Evolutionary conservation across 441 rosid genomes (phyloP).

Genomic region (Adansonia rubrostipa): DNA sequence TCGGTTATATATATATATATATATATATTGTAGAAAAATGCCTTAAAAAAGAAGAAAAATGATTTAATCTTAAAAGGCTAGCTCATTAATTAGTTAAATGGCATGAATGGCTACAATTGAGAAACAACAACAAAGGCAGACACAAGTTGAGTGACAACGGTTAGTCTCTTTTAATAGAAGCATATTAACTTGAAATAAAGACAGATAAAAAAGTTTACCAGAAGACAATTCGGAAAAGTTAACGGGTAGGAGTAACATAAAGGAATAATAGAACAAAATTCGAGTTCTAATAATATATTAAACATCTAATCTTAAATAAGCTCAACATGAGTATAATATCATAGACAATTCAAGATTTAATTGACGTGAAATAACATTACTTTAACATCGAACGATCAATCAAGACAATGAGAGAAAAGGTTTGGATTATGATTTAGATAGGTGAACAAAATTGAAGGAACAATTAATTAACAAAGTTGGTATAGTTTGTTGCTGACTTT

Average conservation of each 20-base stretch:
- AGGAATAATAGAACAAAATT: too few species aligned
- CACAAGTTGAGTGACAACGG: neutral
- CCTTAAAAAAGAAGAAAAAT: constrained; percentile 22
- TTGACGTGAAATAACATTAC: too few species aligned
- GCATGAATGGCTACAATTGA: neutral
- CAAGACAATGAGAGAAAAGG: constrained; percentile 23
- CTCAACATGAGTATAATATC: too few species aligned
- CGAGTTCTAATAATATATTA: too few species aligned
- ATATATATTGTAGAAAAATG: neutral
- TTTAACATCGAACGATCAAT: too few species aligned
- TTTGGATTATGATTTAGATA: constrained; percentile 36
- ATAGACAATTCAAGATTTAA: too few species aligned
- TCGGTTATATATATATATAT: neutral
- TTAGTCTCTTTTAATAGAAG: constrained; percentile 33
- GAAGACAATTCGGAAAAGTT: too few species aligned
- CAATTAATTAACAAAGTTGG: constrained; percentile 35
- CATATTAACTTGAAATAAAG: constrained; percentile 13
- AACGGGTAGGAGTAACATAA: too few species aligned
- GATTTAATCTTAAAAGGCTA: neutral
- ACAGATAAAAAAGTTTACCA: too few species aligned
- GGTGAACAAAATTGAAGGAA: constrained; percentile 46
- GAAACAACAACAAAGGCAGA: neutral
- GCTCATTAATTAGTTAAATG: neutral
- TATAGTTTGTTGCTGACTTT: constrained; percentile 55
- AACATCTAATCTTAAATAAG: too few species aligned